Evolutionary conservation across 768 basidiomycete genomes (phyloP).

Genomic region (Coprinellus aureogranulatus): DNA sequence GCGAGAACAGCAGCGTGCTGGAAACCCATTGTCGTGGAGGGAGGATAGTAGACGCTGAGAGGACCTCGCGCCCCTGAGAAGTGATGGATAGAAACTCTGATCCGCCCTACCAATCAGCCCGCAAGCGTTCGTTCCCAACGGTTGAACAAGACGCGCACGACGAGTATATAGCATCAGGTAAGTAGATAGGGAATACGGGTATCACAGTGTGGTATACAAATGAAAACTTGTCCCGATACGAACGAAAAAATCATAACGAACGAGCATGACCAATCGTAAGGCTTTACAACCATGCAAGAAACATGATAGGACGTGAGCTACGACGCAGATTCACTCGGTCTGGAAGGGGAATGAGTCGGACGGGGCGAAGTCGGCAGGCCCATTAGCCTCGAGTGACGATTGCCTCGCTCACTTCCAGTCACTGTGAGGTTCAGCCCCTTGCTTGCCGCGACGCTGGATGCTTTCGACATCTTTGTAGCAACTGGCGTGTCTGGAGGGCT

Average conservation of each 20-base stretch:
- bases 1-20: slow-evolving; percentile 84
- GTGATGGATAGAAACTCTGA: neutral
- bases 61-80: neutral
- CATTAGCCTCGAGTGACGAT: slow-evolving; percentile 62
- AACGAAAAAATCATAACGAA: slow-evolving; percentile 9
- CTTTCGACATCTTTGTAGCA: slow-evolving; percentile 44
- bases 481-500: slow-evolving; percentile 43
- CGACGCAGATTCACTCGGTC: slow-evolving; percentile 23
- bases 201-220: slow-evolving; percentile 39
- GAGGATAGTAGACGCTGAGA: neutral
- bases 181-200: slow-evolving; percentile 23
- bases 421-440: slow-evolving; percentile 70
- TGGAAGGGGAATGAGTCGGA: slow-evolving; percentile 42
- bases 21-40: slow-evolving; percentile 67
- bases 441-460: slow-evolving; percentile 60
- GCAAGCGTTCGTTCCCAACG: too few relatives aligned
- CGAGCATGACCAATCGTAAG: slow-evolving; percentile 8
- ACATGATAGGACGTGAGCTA: neutral
- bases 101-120: neutral
- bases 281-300: slow-evolving; percentile 4
- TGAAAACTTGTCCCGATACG: slow-evolving; percentile 7
- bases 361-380: slow-evolving; percentile 61
- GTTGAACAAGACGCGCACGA: too few relatives aligned
- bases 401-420: slow-evolving; percentile 48
- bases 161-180: slow-evolving; percentile 5